phyloP scores from a whole-genome alignment of 164 flowering plant genomes.

The Dillenia suffruticosa region DNA sequence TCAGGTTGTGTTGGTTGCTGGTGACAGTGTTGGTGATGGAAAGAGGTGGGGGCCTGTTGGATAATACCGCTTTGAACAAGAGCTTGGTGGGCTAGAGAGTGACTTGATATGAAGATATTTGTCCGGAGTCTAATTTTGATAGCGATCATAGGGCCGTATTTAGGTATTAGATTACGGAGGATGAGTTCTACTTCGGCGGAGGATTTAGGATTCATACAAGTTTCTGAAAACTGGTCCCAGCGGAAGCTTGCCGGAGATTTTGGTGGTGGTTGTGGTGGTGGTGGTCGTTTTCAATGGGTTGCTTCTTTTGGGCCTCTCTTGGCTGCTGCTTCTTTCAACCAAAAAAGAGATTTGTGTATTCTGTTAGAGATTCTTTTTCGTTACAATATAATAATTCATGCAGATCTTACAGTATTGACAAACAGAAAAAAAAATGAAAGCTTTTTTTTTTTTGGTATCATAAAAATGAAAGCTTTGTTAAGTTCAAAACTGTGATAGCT shows the following conservation, averaged over 20 bases:
- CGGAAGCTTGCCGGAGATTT: constrained; percentile 40
- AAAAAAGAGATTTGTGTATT: not conserved
- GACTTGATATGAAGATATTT: constrained; percentile 28
- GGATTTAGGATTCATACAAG: constrained; percentile 23
- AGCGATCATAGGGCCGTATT: constrained; percentile 41
- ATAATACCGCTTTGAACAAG: constrained; percentile 39
- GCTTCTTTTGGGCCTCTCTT: too few relatives aligned
- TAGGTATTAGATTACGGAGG: constrained; percentile 18
- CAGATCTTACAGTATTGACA: too few relatives aligned
- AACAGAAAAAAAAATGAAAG: too few relatives aligned
- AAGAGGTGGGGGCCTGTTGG: constrained; percentile 29
- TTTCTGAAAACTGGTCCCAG: constrained; percentile 25
- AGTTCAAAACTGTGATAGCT: too few relatives aligned
- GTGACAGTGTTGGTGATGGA: constrained; percentile 2
- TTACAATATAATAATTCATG: too few relatives aligned
- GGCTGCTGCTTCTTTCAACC: too few relatives aligned
- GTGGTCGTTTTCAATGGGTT: too few relatives aligned
- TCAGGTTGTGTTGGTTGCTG: constrained; percentile 24
- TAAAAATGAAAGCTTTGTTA: too few relatives aligned
- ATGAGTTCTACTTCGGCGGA: constrained; percentile 15
- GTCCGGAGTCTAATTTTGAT: constrained; percentile 25
- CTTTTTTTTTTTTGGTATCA: too few relatives aligned
- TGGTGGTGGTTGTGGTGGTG: not conserved
- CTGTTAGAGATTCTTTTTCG: too few relatives aligned
- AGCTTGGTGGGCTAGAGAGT: constrained; percentile 33